These are phyloP conservation scores for Nitzschia sp. DNA, from an alignment of 108 stramenopile genomes.

Conservation along the genomic window DNA sequence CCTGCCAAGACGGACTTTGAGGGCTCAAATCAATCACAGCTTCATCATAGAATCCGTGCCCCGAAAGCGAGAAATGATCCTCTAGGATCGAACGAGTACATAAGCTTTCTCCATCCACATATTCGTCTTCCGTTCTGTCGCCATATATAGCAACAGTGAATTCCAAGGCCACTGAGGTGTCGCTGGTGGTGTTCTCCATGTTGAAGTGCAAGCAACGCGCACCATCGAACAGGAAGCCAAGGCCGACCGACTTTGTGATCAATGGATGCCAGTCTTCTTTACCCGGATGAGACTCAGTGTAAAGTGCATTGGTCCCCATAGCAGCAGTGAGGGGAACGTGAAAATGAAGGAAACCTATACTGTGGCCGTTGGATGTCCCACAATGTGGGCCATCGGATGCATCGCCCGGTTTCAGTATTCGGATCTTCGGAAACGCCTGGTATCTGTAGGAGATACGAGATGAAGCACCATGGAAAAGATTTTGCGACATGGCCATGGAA, in stretches of 20 bases:
- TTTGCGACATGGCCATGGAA: constrained; percentile 57
- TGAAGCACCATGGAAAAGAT: constrained; percentile 46
- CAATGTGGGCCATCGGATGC: constrained; percentile 65
- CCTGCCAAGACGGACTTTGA: constrained; percentile 24
- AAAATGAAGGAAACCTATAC: constrained; percentile 63
- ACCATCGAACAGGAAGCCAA: constrained; percentile 75
- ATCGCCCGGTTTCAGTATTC: constrained; percentile 64
- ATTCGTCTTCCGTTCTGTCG: constrained; percentile 6
- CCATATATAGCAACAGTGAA: constrained; percentile 66
- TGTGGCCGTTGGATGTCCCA: constrained; percentile 60
- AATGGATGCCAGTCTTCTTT: constrained; percentile 76
- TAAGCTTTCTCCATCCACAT: constrained; percentile 14
- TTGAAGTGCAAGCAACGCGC: constrained; percentile 71
- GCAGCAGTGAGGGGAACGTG: constrained; percentile 70
- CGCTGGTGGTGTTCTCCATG: constrained; percentile 65
- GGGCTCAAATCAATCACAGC: constrained; percentile 52
- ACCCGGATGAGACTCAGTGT: constrained; percentile 68
- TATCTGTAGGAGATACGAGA: constrained; percentile 57
- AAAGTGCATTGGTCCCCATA: constrained; percentile 64
- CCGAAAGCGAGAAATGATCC: constrained; percentile 48
- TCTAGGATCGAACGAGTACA: constrained; percentile 26
- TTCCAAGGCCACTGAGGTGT: constrained; percentile 68
- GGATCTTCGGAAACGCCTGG: constrained; percentile 75
- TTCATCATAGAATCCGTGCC: constrained; percentile 69
- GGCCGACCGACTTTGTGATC: constrained; percentile 50